These are phyloP conservation scores for Neolentinus lepideus DNA, from an alignment of 1,284 basidiomycete species.

Conservation along the genomic window DNA sequence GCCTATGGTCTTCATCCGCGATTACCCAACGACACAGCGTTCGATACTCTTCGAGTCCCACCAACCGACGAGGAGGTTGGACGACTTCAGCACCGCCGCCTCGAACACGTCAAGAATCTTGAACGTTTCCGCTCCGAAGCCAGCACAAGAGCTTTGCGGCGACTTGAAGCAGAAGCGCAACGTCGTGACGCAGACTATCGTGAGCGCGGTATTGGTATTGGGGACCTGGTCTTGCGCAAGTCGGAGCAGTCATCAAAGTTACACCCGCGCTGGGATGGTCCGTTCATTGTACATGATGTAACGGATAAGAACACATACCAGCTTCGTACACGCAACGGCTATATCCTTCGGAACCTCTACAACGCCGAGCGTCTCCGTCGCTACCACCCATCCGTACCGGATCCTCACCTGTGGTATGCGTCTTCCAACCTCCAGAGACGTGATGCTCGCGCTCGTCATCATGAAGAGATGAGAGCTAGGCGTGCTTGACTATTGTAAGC, in stretches of 20 bases:
- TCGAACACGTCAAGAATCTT: too few species aligned
- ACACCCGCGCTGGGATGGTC: conserved; percentile 11
- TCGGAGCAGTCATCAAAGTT: conserved; percentile 4
- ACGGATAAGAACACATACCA: conserved; percentile 11
- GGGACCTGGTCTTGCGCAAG: not conserved
- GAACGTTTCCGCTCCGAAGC: too few species aligned
- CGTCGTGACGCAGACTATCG: not conserved
- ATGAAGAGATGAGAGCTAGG: not conserved
- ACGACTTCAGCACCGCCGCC: too few species aligned
- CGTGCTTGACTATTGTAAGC: not conserved
- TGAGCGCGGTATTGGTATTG: not conserved
- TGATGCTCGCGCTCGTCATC: not conserved
- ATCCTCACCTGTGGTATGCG: not conserved
- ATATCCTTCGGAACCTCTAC: conserved; percentile 8
- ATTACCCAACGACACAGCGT: too few species aligned
- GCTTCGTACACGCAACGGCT: conserved; percentile 7
- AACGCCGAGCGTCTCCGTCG: conserved; percentile 1
- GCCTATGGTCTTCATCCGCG: too few species aligned
- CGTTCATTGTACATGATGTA: conserved; percentile 9
- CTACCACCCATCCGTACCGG: not conserved
- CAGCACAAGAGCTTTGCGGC: not conserved
- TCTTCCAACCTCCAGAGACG: not conserved
- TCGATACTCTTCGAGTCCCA: too few species aligned
- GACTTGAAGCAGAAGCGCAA: not conserved
- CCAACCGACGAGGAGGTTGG: too few species aligned